These are phyloP conservation scores for Ramaria sp. DNA, from an alignment of 768 basidiomycete genomes.

Conservation along the genomic window DNA sequence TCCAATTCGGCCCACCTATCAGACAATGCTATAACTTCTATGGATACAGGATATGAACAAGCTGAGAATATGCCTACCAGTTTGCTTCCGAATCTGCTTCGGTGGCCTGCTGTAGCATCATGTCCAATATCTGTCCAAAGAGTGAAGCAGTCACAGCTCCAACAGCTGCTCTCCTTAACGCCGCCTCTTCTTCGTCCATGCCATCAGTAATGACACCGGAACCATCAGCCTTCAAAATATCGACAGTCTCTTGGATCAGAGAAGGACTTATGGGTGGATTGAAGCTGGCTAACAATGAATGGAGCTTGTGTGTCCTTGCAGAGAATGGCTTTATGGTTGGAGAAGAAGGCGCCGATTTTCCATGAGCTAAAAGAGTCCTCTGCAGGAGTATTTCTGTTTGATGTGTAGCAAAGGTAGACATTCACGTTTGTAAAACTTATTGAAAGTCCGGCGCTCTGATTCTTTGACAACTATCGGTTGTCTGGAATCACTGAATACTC, in stretches of 20 bases:
- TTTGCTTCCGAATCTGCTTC: conserved; percentile 66
- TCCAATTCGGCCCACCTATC: neutral
- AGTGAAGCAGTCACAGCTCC: conserved; percentile 18
- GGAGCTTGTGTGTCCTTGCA: conserved; percentile 1
- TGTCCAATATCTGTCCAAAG: conserved; percentile 57
- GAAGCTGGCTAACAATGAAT: conserved; percentile 4
- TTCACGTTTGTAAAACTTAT: neutral
- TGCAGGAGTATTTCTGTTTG: neutral
- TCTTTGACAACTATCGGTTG: neutral
- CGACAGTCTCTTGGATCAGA: neutral
- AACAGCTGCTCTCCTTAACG: neutral
- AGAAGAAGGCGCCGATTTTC: neutral
- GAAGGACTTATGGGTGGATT: neutral
- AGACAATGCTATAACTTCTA: neutral
- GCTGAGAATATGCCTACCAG: conserved; percentile 84
- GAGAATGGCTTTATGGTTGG: neutral
- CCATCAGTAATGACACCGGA: neutral
- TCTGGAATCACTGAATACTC: neutral
- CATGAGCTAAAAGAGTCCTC: neutral
- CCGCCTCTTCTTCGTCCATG: neutral
- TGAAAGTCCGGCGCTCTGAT: no score
- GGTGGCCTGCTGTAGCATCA: conserved; percentile 55
- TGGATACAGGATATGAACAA: conserved; percentile 31
- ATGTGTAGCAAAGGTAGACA: neutral
- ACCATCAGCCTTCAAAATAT: neutral